A percentile compares a stretch with the other conserved stretches of the same genome.
These are phyloP conservation scores for Cicer cuneatum DNA, from an alignment of 306 rosid species.

Conservation along the genomic window DNA sequence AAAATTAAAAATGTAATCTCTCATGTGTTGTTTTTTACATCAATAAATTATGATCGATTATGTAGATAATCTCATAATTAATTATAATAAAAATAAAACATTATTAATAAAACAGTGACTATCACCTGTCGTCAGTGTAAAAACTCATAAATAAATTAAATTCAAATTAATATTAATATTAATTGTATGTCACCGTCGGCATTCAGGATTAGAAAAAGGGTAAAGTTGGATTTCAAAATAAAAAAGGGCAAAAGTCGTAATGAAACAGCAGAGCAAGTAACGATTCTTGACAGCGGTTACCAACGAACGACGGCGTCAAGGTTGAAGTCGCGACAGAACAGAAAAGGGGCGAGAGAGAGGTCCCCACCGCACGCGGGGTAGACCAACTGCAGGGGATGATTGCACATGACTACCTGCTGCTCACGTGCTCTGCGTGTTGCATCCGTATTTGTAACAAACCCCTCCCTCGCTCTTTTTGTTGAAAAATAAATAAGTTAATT, in stretches of 20 bases:
- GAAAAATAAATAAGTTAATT: too few relatives aligned
- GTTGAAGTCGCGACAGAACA: conserved; percentile 25
- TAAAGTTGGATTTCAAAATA: conserved; percentile 1
- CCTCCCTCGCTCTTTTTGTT: not conserved
- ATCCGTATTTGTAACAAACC: conserved; percentile 35
- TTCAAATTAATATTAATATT: not conserved
- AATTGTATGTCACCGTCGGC: not conserved
- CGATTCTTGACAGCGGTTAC: conserved; percentile 37
- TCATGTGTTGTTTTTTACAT: too few relatives aligned
- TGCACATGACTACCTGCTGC: conserved; percentile 56
- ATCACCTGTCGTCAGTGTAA: too few relatives aligned
- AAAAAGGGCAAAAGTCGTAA: conserved; percentile 2
- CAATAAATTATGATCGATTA: too few relatives aligned
- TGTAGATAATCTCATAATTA: too few relatives aligned
- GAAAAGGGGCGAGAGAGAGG: conserved; percentile 25
- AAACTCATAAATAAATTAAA: too few relatives aligned
- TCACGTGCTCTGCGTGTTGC: conserved; percentile 61
- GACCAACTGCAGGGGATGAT: conserved; percentile 59
- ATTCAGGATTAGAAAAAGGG: not conserved
- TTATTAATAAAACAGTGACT: too few relatives aligned
- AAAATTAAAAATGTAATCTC: too few relatives aligned
- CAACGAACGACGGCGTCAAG: conserved; percentile 43
- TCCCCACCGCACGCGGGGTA: conserved; percentile 79
- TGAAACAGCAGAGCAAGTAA: not conserved
- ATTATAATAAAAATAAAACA: too few relatives aligned